These are phyloP conservation scores for Raphanus raphanistrum DNA, from an alignment of 345 rosid genomes.

Conservation along the genomic window DNA sequence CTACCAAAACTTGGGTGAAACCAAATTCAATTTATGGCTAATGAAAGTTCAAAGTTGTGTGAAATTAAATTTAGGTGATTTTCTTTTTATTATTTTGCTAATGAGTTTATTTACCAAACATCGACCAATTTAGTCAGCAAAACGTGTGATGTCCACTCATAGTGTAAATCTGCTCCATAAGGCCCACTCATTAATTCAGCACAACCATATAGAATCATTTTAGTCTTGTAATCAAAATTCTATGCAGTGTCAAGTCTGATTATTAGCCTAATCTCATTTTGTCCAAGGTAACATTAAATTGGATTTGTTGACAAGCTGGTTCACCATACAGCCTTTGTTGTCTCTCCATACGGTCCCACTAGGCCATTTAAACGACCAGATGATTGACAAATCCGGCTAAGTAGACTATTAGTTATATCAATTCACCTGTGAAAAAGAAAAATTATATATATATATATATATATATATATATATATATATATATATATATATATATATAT, in stretches of 20 bases:
- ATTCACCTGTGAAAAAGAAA: not conserved
- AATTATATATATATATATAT: not conserved
- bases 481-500: not conserved
- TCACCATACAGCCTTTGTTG: constrained; percentile 12
- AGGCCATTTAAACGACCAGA: not conserved
- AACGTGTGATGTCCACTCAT: not conserved
- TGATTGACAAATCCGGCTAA: constrained; percentile 9
- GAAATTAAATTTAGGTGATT: not conserved
- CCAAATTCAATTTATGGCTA: not conserved
- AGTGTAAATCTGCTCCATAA: not conserved
- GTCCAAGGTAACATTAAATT: constrained; percentile 37
- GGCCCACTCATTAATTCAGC: constrained; percentile 23
- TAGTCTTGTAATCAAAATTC: not conserved
- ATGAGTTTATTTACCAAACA: not conserved
- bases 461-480: not conserved
- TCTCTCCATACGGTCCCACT: constrained; percentile 7
- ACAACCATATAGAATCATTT: constrained; percentile 23
- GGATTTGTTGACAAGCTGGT: constrained; percentile 33
- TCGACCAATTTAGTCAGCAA: not conserved
- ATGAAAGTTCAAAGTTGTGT: not conserved
- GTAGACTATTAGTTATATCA: not conserved
- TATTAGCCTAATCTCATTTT: not conserved
- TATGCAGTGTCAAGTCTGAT: constrained; percentile 3
- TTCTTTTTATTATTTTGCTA: not conserved
- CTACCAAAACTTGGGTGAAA: not conserved